Percentiles rank a stretch among this genome's conserved stretches.
Conservation (phyloP, 805 yeast species). For the Ogataea nakhonphanomensis region DNA sequence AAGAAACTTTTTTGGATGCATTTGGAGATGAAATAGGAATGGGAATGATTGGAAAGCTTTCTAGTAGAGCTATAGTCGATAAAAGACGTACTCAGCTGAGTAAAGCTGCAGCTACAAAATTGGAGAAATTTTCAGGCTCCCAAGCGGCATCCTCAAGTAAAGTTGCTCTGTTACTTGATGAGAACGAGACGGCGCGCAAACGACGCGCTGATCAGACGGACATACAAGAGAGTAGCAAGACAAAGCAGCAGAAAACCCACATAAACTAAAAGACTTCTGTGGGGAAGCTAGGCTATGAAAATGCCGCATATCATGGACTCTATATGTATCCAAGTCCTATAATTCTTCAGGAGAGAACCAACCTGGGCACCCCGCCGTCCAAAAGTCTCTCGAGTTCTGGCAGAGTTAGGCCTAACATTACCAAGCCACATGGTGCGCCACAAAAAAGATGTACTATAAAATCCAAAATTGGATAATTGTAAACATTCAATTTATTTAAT, state of each 20-base stretch:
- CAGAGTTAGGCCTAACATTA: neutral
- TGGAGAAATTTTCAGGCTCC: constrained; percentile 18
- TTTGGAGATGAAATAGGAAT: constrained; percentile 81
- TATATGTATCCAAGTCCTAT: too few species aligned
- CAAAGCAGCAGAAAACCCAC: neutral
- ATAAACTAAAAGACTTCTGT: neutral
- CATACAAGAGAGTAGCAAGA: neutral
- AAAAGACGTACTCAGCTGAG: constrained; percentile 12
- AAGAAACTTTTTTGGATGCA: constrained; percentile 55
- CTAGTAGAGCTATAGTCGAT: constrained; percentile 19
- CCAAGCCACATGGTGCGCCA: constrained; percentile 1
- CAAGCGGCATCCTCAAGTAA: constrained; percentile 18
- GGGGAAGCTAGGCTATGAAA: too few species aligned
- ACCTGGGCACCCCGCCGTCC: neutral
- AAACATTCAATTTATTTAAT: constrained; percentile 11
- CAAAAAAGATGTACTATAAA: neutral
- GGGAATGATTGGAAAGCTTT: constrained; percentile 56
- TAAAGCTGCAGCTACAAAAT: constrained; percentile 13
- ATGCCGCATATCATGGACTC: too few species aligned
- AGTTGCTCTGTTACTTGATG: constrained; percentile 11
- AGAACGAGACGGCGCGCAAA: constrained; percentile 6
- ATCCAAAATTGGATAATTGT: constrained; percentile 13
- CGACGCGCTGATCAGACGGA: constrained; percentile 1
- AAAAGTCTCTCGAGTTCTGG: neutral
- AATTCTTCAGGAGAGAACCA: too few species aligned